A percentile compares a stretch with the other conserved stretches of the same genome.
phyloP scores from a whole-genome alignment of 2,329 filamentous ascomycete genomes.

The Neophaeococcomyces mojaviensis region DNA sequence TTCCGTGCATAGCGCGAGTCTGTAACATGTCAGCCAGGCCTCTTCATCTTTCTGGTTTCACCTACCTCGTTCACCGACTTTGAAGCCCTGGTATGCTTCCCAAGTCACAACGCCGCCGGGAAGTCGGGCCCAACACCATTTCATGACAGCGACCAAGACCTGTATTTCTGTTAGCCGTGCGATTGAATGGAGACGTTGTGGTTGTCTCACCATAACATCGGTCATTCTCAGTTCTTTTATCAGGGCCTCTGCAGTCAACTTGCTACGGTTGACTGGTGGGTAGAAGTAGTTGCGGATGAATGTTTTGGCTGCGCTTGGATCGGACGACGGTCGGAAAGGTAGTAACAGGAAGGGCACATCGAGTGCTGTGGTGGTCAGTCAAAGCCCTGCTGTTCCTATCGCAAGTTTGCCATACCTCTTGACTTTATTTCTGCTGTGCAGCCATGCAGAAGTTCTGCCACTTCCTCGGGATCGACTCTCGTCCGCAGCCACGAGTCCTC shows the following conservation, averaged over 20 bases:
- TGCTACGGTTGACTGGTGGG: slow-evolving; percentile 52
- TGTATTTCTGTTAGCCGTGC: slow-evolving; percentile 32
- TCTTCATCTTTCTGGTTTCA: slow-evolving; percentile 8
- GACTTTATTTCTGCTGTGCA: slow-evolving; percentile 91
- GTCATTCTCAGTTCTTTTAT: slow-evolving; percentile 83
- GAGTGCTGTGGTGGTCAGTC: slow-evolving; percentile 53
- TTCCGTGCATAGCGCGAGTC: slow-evolving; percentile 88
- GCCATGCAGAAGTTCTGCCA: slow-evolving; percentile 74
- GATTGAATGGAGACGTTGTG: slow-evolving; percentile 7
- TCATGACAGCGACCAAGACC: slow-evolving; percentile 88
- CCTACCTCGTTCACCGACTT: slow-evolving; percentile 82
- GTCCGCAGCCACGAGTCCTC: slow-evolving; percentile 80
- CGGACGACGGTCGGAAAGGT: slow-evolving; percentile 86
- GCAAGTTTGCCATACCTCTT: slow-evolving; percentile 59
- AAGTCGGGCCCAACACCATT: slow-evolving; percentile 97
- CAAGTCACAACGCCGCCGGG: slow-evolving; percentile 88
- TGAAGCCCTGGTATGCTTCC: slow-evolving; percentile 96
- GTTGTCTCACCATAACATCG: slow-evolving; percentile 70
- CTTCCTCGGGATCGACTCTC: slow-evolving; percentile 78
- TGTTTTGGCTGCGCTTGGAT: slow-evolving; percentile 82
- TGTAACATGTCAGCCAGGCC: slow-evolving; percentile 32
- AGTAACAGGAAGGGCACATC: slow-evolving; percentile 88
- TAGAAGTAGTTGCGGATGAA: slow-evolving; percentile 93
- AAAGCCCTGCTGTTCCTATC: slow-evolving; percentile 13
- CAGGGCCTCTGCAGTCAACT: slow-evolving; percentile 60